Percentiles rank a stretch among this genome's conserved stretches.
phyloP scores from a whole-genome alignment of 2,329 filamentous ascomycete species.

The Stemphylium beticola region DNA sequence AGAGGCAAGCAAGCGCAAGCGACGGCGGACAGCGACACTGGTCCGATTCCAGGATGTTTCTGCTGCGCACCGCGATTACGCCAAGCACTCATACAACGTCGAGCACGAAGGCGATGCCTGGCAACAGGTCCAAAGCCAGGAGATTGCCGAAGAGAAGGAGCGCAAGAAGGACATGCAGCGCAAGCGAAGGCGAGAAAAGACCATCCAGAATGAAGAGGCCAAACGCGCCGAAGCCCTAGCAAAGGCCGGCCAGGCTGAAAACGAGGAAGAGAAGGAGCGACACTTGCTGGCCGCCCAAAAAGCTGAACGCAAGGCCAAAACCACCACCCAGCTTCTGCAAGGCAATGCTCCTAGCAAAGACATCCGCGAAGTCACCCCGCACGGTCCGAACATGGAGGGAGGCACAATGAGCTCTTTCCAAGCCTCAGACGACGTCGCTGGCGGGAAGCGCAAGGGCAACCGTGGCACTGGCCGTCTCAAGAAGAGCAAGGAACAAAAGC shows the following conservation, averaged over 20 bases:
- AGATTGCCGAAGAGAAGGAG: constrained; percentile 94
- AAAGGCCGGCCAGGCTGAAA: constrained; percentile 76
- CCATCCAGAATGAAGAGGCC: constrained; percentile 83
- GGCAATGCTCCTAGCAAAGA: constrained; percentile 78
- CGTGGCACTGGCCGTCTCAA: constrained; percentile 70
- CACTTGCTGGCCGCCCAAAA: constrained; percentile 86
- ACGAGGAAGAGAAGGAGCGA: constrained; percentile 81
- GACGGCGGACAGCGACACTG: constrained; percentile 64
- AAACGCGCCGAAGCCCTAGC: constrained; percentile 82
- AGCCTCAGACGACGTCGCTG: constrained; percentile 61
- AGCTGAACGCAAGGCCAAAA: constrained; percentile 89
- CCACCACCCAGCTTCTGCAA: constrained; percentile 85
- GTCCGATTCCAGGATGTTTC: constrained; percentile 66
- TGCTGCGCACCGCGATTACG: constrained; percentile 69
- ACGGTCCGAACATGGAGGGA: constrained; percentile 82
- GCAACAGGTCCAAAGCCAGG: constrained; percentile 85
- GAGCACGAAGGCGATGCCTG: constrained; percentile 81
- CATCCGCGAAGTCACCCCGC: constrained; percentile 71
- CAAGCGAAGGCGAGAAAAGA: constrained; percentile 93
- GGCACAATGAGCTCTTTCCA: constrained; percentile 87
- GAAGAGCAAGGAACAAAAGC: constrained; percentile 81
- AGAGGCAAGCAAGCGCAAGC: constrained; percentile 71
- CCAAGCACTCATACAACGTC: constrained; percentile 77
- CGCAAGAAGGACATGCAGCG: constrained; percentile 99
- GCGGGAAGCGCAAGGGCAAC: constrained; percentile 61